Conservation (phyloP, 139 green algal genomes). For the Ettlia oleoabundans region DNA sequence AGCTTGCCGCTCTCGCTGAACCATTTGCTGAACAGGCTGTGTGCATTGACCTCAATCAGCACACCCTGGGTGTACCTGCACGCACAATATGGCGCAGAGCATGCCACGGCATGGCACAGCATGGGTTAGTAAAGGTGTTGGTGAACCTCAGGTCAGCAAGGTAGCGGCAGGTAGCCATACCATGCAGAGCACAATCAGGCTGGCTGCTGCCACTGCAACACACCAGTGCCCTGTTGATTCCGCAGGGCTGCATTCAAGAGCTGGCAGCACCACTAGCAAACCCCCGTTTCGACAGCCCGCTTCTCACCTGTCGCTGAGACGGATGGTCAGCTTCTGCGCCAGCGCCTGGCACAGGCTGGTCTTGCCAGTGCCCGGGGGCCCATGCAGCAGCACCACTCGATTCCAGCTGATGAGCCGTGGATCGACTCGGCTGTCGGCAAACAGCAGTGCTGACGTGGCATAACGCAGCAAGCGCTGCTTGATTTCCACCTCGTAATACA, state of each 20-base stretch:
- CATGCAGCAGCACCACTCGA: slow-evolving; percentile 91
- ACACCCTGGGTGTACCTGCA: slow-evolving; percentile 69
- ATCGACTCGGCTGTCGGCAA: slow-evolving; percentile 81
- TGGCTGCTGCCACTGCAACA: too few species aligned
- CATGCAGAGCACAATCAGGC: too few species aligned
- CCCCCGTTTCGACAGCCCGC: too few species aligned
- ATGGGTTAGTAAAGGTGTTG: not conserved
- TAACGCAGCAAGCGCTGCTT: slow-evolving; percentile 88
- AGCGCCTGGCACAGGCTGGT: slow-evolving; percentile 88
- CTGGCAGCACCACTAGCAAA: too few species aligned
- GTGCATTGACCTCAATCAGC: slow-evolving; percentile 97
- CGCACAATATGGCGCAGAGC: not conserved
- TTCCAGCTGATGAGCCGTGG: slow-evolving; percentile 86
- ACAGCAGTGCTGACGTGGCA: slow-evolving; percentile 85
- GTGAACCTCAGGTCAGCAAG: too few species aligned
- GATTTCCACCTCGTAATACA: slow-evolving; percentile 84
- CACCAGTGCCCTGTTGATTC: too few species aligned
- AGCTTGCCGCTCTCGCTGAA: slow-evolving; percentile 90
- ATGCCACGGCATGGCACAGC: not conserved
- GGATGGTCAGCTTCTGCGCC: slow-evolving; percentile 79
- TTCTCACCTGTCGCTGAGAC: slow-evolving; percentile 41
- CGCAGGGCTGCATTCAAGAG: too few species aligned
- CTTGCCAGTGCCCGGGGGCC: slow-evolving; percentile 88
- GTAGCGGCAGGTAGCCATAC: too few species aligned
- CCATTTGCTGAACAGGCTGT: slow-evolving; percentile 95